A percentile compares a stretch with the other conserved stretches of the same genome.
Evolutionary conservation across 495 filamentous ascomycete species (phyloP).

Genomic region (Parmelia sp.): DNA sequence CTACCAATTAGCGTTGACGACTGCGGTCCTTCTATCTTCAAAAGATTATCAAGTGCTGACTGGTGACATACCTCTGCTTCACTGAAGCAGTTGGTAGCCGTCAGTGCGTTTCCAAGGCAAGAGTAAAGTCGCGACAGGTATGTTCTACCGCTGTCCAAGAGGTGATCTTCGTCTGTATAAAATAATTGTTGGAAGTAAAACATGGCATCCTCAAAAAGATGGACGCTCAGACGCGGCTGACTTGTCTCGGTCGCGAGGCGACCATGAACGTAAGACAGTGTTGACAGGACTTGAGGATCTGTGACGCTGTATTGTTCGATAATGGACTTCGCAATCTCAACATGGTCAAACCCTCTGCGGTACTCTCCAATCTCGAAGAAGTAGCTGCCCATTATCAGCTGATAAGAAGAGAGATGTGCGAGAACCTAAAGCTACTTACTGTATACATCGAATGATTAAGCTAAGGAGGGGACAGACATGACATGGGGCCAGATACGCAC

Average conservation of each 20-base stretch:
- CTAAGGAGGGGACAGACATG: background rate
- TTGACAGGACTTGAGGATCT: background rate
- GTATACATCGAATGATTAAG: background rate
- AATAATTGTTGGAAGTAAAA: background rate
- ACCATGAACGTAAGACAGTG: background rate
- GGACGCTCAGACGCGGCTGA: background rate
- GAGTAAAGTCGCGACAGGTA: constrained; percentile 1
- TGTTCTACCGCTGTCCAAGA: background rate
- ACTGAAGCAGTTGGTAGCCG: constrained; percentile 2
- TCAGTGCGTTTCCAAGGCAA: background rate
- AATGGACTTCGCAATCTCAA: background rate
- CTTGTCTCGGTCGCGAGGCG: constrained; percentile 1
- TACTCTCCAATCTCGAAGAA: constrained; percentile 6
- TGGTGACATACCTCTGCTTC: constrained; percentile 1
- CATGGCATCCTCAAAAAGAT: background rate
- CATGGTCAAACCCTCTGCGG: background rate
- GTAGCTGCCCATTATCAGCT: background rate
- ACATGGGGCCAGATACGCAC: background rate
- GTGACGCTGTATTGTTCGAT: constrained; percentile 1
- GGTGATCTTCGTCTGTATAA: background rate
- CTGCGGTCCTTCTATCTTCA: background rate
- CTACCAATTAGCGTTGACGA: background rate
- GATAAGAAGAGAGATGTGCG: too few relatives aligned
- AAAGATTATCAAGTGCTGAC: background rate
- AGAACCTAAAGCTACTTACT: background rate